Evolutionary conservation across 805 yeast species (phyloP), one percentile per base, ranked within the genome.

Genomic region (Suhomyces tanzawaensis): DNA sequence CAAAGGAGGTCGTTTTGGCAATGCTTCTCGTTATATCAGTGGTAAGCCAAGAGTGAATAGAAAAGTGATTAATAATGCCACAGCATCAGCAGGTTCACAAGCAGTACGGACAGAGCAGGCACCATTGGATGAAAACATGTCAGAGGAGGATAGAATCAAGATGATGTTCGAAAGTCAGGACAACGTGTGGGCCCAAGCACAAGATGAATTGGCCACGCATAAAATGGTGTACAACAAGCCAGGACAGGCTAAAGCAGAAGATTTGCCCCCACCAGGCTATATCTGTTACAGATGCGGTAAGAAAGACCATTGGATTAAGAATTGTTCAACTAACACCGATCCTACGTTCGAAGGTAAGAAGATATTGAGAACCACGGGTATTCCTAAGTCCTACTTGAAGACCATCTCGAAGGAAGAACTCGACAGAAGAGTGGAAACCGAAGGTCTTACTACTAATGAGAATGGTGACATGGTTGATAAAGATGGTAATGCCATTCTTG

Each of bases 221-320:
- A 81, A 89, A 19, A 82, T 95, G 12, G 79, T 90, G 2, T 81
- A 77, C 55, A 71, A 69, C 42, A 76, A 71, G 52, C 72, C 73
- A 18, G 60, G 66, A 3, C 44, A 46, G 2, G 34, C 55, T 8
- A 62, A 55, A 25, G 60, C 62, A 19, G 95, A 87, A 40, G 90
- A 83, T 47, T 74, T 77, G 5, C 96, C 96, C 7, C 99, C 99
- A 1, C 91, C 96, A 5, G 95, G 95, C 1, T 93, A 93, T 53
- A 84, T 91, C 57, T 93, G 99, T 60, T 91, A 93, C 59, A 74
- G 96, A 56, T 93, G 99, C 68, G 98, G 98, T 34, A 86, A 88
- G 60, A 93, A 88, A 40, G 77, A 76, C 43, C 99, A 93, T 60
- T 91, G 95, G 89, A 91, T 93, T 42, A 85, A 85, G 55, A 87